Conservation (phyloP, 768 basidiomycete genomes). For the Termitomyces sp. region DNA sequence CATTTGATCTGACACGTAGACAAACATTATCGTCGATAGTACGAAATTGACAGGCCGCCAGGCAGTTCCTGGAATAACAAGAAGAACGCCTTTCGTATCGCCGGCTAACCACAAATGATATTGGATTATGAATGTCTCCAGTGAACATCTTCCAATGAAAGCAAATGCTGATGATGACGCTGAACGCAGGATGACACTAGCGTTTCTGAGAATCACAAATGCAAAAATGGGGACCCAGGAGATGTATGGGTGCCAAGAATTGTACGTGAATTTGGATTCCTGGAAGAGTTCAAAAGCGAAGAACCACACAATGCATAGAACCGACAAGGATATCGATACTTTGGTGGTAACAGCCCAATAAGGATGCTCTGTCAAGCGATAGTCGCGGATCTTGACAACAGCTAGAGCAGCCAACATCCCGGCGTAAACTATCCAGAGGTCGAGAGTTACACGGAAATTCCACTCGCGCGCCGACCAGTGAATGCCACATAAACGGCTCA, state of each 20-base stretch:
- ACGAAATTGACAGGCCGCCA: slow-evolving; percentile 78
- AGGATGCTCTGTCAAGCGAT: slow-evolving; percentile 61
- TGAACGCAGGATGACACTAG: slow-evolving; percentile 65
- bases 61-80: slow-evolving; percentile 68
- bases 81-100: slow-evolving; percentile 76
- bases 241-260: slow-evolving; percentile 77
- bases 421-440: slow-evolving; percentile 83
- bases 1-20: slow-evolving; percentile 74
- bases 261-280: slow-evolving; percentile 81
- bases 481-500: slow-evolving; percentile 65
- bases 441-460: slow-evolving; percentile 83
- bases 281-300: slow-evolving; percentile 75
- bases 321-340: slow-evolving; percentile 41
- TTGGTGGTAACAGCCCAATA: slow-evolving; percentile 57
- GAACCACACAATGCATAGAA: slow-evolving; percentile 63
- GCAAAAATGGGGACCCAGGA: slow-evolving; percentile 77
- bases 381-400: slow-evolving; percentile 70
- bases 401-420: slow-evolving; percentile 78
- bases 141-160: slow-evolving; percentile 80
- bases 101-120: slow-evolving; percentile 84
- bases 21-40: slow-evolving; percentile 69
- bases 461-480: slow-evolving; percentile 85
- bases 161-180: slow-evolving; percentile 63
- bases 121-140: slow-evolving; percentile 90
- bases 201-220: slow-evolving; percentile 73